These are phyloP conservation scores for Cylindrotheca fusiformis DNA, from an alignment of 108 stramenopile species.

Conservation along the genomic window DNA sequence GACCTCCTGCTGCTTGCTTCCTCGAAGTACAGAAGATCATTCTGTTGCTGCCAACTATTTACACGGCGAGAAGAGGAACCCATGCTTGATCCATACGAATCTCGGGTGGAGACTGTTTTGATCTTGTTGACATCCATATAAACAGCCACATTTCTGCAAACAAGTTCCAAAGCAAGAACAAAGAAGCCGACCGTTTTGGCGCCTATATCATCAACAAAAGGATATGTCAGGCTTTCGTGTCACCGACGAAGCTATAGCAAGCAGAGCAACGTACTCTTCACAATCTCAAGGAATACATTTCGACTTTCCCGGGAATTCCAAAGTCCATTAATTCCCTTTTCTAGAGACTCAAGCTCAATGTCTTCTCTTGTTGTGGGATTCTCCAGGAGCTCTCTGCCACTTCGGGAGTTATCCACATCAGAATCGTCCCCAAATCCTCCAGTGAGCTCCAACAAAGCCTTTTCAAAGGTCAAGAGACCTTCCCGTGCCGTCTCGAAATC, in stretches of 20 bases:
- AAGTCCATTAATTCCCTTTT: slow-evolving; percentile 55
- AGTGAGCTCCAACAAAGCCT: slow-evolving; percentile 71
- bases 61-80: slow-evolving; percentile 26
- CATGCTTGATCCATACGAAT: slow-evolving; percentile 3
- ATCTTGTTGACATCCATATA: slow-evolving; percentile 47
- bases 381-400: slow-evolving; percentile 52
- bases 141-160: slow-evolving; percentile 65
- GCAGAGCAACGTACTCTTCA: slow-evolving; percentile 20
- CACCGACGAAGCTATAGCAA: not conserved
- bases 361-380: slow-evolving; percentile 60
- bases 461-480: slow-evolving; percentile 77
- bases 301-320: slow-evolving; percentile 74
- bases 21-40: slow-evolving; percentile 20
- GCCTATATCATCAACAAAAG: slow-evolving; percentile 5
- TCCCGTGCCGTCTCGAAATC: slow-evolving; percentile 61
- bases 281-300: slow-evolving; percentile 74
- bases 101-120: slow-evolving; percentile 3
- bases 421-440: slow-evolving; percentile 42
- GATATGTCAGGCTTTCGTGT: not conserved
- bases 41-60: slow-evolving; percentile 54
- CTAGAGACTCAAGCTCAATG: slow-evolving; percentile 82
- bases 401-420: slow-evolving; percentile 10
- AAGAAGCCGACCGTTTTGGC: slow-evolving; percentile 66
- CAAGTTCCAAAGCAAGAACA: slow-evolving; percentile 70
- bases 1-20: slow-evolving; percentile 10